Conservation (phyloP, 306 rosid species). For the Prunus dulcis region DNA sequence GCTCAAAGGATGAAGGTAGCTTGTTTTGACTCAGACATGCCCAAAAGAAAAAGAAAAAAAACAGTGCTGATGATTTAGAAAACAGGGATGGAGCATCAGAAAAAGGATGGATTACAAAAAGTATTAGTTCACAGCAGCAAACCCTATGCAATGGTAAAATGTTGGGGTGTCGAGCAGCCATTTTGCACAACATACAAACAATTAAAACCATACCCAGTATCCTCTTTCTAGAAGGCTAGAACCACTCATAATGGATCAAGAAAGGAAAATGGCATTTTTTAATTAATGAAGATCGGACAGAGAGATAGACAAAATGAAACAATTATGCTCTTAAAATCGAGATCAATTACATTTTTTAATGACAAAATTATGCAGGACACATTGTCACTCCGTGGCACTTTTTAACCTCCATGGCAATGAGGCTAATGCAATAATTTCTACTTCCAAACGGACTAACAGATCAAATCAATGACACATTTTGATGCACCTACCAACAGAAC, state of each 20-base stretch:
- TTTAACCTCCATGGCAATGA: neutral
- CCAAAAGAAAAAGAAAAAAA: no score
- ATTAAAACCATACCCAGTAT: neutral
- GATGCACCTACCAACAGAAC: neutral
- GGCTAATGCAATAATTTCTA: neutral
- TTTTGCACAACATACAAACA: neutral
- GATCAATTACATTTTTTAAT: neutral
- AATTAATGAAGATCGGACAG: neutral
- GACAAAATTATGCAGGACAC: neutral
- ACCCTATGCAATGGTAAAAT: neutral
- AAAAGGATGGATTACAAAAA: neutral
- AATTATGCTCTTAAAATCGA: neutral
- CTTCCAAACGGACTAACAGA: neutral
- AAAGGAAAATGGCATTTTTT: neutral
- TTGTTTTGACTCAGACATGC: neutral
- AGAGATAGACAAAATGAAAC: neutral
- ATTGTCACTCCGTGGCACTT: neutral
- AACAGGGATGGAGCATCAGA: neutral
- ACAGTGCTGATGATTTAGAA: neutral
- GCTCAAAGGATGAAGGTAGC: neutral
- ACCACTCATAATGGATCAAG: neutral
- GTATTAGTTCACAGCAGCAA: neutral
- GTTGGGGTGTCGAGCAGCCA: neutral
- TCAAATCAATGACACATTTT: neutral
- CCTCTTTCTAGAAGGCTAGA: neutral